These are phyloP conservation scores for Synchytrium microbalum DNA, from an alignment of 371 early-diverging fungal genomes.

Conservation along the genomic window DNA sequence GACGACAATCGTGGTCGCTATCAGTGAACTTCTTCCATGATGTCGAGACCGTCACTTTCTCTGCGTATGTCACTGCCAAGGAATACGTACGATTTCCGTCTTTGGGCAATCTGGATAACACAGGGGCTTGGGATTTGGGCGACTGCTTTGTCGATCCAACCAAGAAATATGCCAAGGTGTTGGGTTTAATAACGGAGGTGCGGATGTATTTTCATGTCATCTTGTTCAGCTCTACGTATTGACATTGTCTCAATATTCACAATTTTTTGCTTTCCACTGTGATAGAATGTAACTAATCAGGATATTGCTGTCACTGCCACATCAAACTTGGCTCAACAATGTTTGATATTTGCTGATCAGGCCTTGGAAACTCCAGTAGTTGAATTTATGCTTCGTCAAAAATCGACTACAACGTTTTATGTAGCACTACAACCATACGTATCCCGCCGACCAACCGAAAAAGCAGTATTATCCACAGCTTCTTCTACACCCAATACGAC, in stretches of 20 bases:
- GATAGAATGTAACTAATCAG: conserved; percentile 53
- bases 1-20: conserved; percentile 50
- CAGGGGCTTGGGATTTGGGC: conserved; percentile 60
- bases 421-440: conserved; percentile 76
- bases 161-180: conserved; percentile 67
- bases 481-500: neutral
- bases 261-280: too few species aligned
- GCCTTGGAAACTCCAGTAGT: conserved; percentile 39
- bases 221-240: too few species aligned
- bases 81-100: conserved; percentile 61
- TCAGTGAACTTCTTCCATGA: conserved; percentile 14
- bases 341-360: conserved; percentile 66
- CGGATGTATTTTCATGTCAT: neutral
- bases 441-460: conserved; percentile 7
- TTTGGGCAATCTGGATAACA: conserved; percentile 35
- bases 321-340: conserved; percentile 77
- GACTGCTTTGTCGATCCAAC: conserved; percentile 74
- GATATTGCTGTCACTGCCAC: conserved; percentile 58
- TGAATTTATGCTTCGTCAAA: conserved; percentile 21
- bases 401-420: conserved; percentile 46
- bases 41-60: conserved; percentile 39
- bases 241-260: too few species aligned
- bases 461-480: neutral
- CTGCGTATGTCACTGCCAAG: conserved; percentile 48
- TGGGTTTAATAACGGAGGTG: conserved; percentile 54